Conservation (phyloP, 441 rosid species). For the Theobroma grandiflorum region DNA sequence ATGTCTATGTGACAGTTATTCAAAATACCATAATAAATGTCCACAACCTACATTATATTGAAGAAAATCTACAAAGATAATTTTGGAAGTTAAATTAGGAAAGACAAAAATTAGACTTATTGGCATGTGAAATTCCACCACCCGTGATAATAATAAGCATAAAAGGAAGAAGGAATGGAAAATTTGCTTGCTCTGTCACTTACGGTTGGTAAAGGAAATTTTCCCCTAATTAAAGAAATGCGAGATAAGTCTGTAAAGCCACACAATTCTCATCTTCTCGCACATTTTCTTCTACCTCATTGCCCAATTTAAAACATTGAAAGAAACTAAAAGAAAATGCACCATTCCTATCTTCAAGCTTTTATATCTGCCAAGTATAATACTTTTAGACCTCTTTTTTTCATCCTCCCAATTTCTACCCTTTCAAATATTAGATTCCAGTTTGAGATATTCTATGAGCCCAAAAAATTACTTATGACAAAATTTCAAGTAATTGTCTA, state of each 20-base stretch:
- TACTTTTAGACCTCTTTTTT: neutral
- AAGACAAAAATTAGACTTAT: neutral
- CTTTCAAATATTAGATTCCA: neutral
- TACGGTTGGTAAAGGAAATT: neutral
- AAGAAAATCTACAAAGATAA: neutral
- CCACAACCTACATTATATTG: constrained; percentile 14
- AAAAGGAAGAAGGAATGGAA: neutral
- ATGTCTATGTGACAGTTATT: constrained; percentile 26
- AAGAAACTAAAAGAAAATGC: neutral
- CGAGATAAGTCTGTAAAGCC: neutral
- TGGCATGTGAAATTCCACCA: neutral
- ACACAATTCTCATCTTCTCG: neutral
- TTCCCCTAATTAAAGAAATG: neutral
- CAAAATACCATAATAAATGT: constrained; percentile 18
- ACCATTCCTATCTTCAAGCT: neutral
- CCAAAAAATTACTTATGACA: neutral
- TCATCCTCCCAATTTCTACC: neutral
- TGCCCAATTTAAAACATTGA: neutral
- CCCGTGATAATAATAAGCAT: neutral
- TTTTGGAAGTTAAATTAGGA: neutral
- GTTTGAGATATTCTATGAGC: neutral
- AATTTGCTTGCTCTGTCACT: neutral
- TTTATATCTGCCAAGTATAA: neutral
- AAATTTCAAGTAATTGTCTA: neutral
- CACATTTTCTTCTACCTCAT: neutral